Base-by-base conservation (phyloP, 2,329 filamentous ascomycete genomes). In the Botrytis medusae region DNA sequence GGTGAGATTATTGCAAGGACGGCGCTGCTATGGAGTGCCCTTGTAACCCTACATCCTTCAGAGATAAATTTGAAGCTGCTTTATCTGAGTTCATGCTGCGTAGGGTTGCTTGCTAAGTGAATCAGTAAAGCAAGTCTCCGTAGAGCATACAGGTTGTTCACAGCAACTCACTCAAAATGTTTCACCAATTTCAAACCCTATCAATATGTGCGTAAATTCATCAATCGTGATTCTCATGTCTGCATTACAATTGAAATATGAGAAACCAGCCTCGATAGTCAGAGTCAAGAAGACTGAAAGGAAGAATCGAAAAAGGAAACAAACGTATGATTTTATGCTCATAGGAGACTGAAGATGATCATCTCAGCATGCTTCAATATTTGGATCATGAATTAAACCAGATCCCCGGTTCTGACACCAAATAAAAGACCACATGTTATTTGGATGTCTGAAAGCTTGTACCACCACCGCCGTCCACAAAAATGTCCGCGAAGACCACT, bases 171-270 rank as follows among this genome's bases (percentile, higher is more conserved):
- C 48, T 42, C 48, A n/a, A 29, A 44, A 57, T 6, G 25, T 42
- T 42, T 32, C 37, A 57, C 18, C 34, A 69, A 29, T 57, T 51
- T 20, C 18, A 32, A 57, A 68, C 32, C n/a, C 64, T 32, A 14
- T 68, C 34, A 69, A 57, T 22, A 69, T 20, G 40, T 54, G 64
- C 48, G 34, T 57, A 14, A 25, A 68, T 61, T 72, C 70, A 72
- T 72, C 18, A 68, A 29, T 57, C 51, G 32, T 72, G 25, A 68
- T 29, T 60, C 70, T 72, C 63, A 57, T 72, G 40, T 37, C 51
- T 68, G 63, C 51, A 72, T 72, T 72, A 61, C 40, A 72, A 60
- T 46, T 48, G 29, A 32, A 67, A 42, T 67, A 44, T 57, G 25
- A 54, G 22, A 67, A 37, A 25, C 20, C 46, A 42, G 32, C n/a